Conservation (phyloP, 2,329 filamentous ascomycete species). For the Metarhizium humberi region DNA sequence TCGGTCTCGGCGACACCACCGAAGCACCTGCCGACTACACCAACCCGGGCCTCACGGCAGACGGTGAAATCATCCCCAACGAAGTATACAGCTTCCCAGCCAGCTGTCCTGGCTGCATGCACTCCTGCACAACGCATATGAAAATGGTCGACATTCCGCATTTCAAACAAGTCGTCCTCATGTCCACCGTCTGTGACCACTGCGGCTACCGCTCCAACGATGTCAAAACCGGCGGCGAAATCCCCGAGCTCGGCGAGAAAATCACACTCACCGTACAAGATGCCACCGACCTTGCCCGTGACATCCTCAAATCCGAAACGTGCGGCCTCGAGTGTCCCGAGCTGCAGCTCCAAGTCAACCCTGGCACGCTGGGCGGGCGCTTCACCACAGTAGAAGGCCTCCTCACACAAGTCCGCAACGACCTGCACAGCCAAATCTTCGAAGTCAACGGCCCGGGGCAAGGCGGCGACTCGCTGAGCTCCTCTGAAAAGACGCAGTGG, state of each 20-base stretch:
- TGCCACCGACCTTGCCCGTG: conserved; percentile 68
- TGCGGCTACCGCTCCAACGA: conserved; percentile 96
- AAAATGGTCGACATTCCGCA: conserved; percentile 98
- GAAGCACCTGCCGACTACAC: conserved; percentile 40
- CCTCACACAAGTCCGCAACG: conserved; percentile 82
- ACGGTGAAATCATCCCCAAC: conserved; percentile 82
- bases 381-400: conserved; percentile 97
- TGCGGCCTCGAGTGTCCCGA: conserved; percentile 83
- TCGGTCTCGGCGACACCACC: conserved; percentile 64
- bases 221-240: conserved; percentile 91
- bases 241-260: conserved; percentile 76
- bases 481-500: conserved; percentile 64
- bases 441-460: conserved; percentile 50
- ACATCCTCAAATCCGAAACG: conserved; percentile 94
- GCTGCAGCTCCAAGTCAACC: conserved; percentile 77
- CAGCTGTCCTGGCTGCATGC: conserved; percentile 83
- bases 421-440: conserved; percentile 83
- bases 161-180: conserved; percentile 95
- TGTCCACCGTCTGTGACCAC: conserved; percentile 84
- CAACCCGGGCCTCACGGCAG: conserved; percentile 39
- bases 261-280: conserved; percentile 68
- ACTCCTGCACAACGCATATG: conserved; percentile 85
- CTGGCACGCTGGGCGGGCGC: conserved; percentile 86
- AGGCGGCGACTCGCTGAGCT: conserved; percentile 71
- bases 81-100: conserved; percentile 91